These are phyloP conservation scores for Boletellus sp. DNA, from an alignment of 768 basidiomycete species.

Conservation along the genomic window DNA sequence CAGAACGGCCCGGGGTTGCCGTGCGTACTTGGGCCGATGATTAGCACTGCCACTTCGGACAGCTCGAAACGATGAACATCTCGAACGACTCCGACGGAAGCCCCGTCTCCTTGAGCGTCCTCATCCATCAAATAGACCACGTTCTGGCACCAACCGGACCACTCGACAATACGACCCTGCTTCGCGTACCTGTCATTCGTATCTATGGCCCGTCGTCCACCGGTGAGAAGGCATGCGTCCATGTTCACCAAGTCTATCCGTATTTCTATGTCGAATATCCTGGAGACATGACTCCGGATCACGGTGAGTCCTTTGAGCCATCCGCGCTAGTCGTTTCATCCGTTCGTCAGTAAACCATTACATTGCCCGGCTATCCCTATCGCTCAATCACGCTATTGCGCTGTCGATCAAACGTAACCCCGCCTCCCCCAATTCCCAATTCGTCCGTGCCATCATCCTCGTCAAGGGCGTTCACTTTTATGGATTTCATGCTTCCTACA, in stretches of 20 bases:
- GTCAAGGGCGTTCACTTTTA: constrained; percentile 98
- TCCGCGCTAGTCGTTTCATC: constrained; percentile 1
- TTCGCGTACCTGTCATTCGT: constrained; percentile 73
- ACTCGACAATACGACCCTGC: constrained; percentile 61
- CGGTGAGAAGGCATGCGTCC: constrained; percentile 74
- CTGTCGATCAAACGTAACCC: constrained; percentile 76
- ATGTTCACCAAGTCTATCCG: too few relatives aligned
- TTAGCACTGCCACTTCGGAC: too few relatives aligned
- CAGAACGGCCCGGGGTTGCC: too few relatives aligned
- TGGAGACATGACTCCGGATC: constrained; percentile 56
- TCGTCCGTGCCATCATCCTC: constrained; percentile 71
- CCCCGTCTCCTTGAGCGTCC: constrained; percentile 37
- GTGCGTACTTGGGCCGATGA: too few relatives aligned
- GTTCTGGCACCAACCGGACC: constrained; percentile 51
- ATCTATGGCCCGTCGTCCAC: constrained; percentile 81
- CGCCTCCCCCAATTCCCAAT: constrained; percentile 50
- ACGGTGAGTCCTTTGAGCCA: constrained; percentile 43
- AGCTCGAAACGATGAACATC: too few relatives aligned
- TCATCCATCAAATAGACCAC: constrained; percentile 63
- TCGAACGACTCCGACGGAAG: constrained; percentile 1
- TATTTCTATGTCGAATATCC: constrained; percentile 86
- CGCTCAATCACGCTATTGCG: constrained; percentile 84
- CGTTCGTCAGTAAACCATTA: constrained; percentile 62
- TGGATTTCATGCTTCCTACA: constrained; percentile 82
- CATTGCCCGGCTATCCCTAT: constrained; percentile 62